A percentile compares a stretch with the other conserved stretches of the same genome.
Conservation (phyloP, 2,329 filamentous ascomycete species). For the Plectosphaerella plurivora region DNA sequence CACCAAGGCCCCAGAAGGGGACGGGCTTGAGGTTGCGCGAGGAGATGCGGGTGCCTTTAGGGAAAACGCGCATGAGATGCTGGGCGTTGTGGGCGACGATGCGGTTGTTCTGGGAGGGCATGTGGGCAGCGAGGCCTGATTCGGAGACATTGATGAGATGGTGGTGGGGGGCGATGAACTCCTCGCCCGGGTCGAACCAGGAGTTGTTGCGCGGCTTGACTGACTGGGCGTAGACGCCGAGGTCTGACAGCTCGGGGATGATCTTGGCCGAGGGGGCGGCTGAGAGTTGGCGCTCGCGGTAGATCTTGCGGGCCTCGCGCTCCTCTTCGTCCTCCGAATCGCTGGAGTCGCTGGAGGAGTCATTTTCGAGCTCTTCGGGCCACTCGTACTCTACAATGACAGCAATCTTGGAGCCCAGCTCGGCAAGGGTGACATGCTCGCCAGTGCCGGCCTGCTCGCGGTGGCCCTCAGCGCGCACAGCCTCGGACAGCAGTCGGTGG, state of each 20-base stretch:
- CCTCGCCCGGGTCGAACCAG: slow-evolving; percentile 50
- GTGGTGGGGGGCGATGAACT: slow-evolving; percentile 56
- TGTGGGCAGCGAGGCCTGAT: slow-evolving; percentile 46
- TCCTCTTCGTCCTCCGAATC: slow-evolving; percentile 39
- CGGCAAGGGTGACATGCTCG: slow-evolving; percentile 52
- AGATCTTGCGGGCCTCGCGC: slow-evolving; percentile 43
- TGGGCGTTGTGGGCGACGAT: slow-evolving; percentile 58
- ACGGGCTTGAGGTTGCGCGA: slow-evolving; percentile 61
- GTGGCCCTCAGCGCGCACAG: slow-evolving; percentile 51
- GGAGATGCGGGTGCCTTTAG: slow-evolving; percentile 64
- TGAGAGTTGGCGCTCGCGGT: slow-evolving; percentile 48
- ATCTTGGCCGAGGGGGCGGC: slow-evolving; percentile 43
- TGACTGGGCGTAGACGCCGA: slow-evolving; percentile 67
- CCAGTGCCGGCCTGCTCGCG: slow-evolving; percentile 45
- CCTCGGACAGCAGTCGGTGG: slow-evolving; percentile 52
- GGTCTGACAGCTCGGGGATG: slow-evolving; percentile 58
- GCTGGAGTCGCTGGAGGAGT: slow-evolving; percentile 25
- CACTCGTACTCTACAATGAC: slow-evolving; percentile 67
- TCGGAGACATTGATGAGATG: slow-evolving; percentile 69
- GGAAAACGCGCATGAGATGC: slow-evolving; percentile 67
- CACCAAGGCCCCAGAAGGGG: slow-evolving; percentile 62
- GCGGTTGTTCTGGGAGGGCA: slow-evolving; percentile 39
- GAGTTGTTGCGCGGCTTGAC: slow-evolving; percentile 63
- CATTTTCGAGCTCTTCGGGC: slow-evolving; percentile 24
- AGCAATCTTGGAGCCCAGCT: slow-evolving; percentile 59